Base-by-base conservation (phyloP, 805 yeast species). In the Candida multigemmis region DNA sequence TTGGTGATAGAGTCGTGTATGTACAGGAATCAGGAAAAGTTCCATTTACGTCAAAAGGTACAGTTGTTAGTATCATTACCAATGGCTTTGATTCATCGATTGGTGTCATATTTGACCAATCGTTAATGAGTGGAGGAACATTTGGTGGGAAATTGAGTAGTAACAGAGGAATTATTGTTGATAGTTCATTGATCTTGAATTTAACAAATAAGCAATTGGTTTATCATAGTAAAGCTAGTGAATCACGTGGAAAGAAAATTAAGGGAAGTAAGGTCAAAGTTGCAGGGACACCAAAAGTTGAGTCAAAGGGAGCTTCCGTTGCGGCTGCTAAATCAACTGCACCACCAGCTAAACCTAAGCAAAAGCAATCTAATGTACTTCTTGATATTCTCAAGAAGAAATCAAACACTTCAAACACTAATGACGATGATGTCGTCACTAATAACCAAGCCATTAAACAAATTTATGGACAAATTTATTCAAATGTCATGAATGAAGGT, bases 1-100 rank as follows among this genome's bases (percentile, higher is more conserved):
- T 91, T 13, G 98, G 98, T 42, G 96, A 91, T 46, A 71, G 98
- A 34, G 84, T 91, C 16, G 69, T 82, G 14, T 86, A 83, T 39
- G 81, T 85, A 13, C 79, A 80, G 41, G 82, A 77, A 41, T 74
- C 82, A 14, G 97, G 97, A 27, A 85, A 83, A 45, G 94, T 87
- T 10, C 94, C 96, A 15, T 55, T 77, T 31, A 85, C 80, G 46
- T 68, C 83, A 14, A 80, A 80, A 44, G 99, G 99, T 49, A 86
- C 96, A 1, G 94, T 91, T 29, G 79, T 83, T 26, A 78, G 81
- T 6, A 60, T 69, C 30, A 56, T 55, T 14, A 54, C 70, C 4
- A 62, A 73, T 21, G 84, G 83, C 22, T 66, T 73, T 19, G 71
- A 76, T 39, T 65, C 73, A 19, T 69, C 77, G 1, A 60, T 91